Base-by-base conservation (phyloP, 441 rosid genomes). In the Gossypium trilobum region DNA sequence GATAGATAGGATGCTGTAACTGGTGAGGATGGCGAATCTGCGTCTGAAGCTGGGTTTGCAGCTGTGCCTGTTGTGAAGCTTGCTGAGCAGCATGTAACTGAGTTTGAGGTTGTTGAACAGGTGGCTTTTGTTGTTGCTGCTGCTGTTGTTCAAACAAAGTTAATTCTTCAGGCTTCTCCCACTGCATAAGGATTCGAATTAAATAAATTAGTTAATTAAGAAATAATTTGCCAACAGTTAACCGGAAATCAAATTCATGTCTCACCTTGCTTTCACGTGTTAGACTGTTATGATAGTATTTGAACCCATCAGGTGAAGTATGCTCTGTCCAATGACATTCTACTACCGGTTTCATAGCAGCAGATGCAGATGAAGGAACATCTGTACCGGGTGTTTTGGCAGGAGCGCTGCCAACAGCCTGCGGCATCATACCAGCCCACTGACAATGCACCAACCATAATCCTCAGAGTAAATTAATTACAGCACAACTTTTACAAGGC, bases 111-210 rank as follows among this genome's bases (percentile, higher is more conserved):
- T 75, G 92, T 60, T 87, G 93, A 54, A 82, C 73, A 44, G 79
- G 74, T 29, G 80, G 85, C 72, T 91, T 87, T 79, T 76, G 87
- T 61, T 76, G 83, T 51, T 77, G 89, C 46, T 85, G 91, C 77
- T 84, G 91, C 77, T 85, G 90, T 55, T 81, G 91, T 78, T 91
- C 90, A 61, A 78, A 81, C 72, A 76, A 78, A 70, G 74, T 57
- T 85, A 95, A 78, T 80, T 95, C 98, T 82, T 95, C 97, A 33
- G 99, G 99, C 82, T 92, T 93, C 79, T 92, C 91, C 99, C 98
- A 95, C 99, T 92, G 74, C 72, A 78, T 3, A 75, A 36, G 11
- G 54, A 73, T 56, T 71, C 31, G 71, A 72, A 17, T 75, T 56
- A 62, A 60, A 80, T 4, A 46, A 55, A 46, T 11, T 11, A 64